Percentiles rank a stretch among this genome's conserved stretches.
These are phyloP conservation scores for Xylaria flabelliformis DNA, from an alignment of 495 filamentous ascomycete species.

Conservation along the genomic window DNA sequence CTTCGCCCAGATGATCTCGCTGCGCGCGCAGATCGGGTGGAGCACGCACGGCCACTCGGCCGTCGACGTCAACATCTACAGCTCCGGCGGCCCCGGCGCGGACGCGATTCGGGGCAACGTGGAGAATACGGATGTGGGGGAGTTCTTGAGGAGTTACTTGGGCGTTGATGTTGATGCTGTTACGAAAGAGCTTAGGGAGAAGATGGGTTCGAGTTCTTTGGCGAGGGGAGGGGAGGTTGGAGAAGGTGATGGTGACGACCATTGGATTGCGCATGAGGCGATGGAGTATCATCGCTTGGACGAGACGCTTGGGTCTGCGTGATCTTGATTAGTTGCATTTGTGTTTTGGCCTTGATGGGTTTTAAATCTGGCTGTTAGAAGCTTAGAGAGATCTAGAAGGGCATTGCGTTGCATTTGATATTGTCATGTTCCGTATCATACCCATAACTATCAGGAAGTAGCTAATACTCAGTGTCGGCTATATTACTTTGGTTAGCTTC, in stretches of 20 bases:
- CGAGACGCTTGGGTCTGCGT: background rate
- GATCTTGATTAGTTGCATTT: background rate
- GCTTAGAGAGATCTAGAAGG: background rate
- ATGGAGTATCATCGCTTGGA: constrained; percentile 22
- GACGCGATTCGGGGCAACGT: constrained; percentile 76
- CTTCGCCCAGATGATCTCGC: constrained; percentile 86
- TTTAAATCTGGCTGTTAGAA: background rate
- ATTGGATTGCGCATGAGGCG: constrained; percentile 25
- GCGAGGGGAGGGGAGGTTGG: background rate
- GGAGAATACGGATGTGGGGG: constrained; percentile 92
- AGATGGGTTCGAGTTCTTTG: constrained; percentile 43
- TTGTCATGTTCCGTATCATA: background rate
- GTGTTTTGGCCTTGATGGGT: background rate
- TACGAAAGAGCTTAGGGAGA: constrained; percentile 73
- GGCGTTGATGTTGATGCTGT: constrained; percentile 77
- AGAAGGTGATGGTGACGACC: background rate
- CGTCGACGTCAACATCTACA: constrained; percentile 93
- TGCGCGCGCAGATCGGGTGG: constrained; percentile 91
- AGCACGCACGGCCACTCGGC: constrained; percentile 86
- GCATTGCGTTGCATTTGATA: background rate
- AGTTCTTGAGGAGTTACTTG: constrained; percentile 79
- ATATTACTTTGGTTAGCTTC: background rate
- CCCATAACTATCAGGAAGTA: background rate
- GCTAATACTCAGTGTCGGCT: background rate
- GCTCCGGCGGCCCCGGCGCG: constrained; percentile 59